Conservation (phyloP, 129 eudicot genomes). For the Chrysanthemum lavandulifolium region DNA sequence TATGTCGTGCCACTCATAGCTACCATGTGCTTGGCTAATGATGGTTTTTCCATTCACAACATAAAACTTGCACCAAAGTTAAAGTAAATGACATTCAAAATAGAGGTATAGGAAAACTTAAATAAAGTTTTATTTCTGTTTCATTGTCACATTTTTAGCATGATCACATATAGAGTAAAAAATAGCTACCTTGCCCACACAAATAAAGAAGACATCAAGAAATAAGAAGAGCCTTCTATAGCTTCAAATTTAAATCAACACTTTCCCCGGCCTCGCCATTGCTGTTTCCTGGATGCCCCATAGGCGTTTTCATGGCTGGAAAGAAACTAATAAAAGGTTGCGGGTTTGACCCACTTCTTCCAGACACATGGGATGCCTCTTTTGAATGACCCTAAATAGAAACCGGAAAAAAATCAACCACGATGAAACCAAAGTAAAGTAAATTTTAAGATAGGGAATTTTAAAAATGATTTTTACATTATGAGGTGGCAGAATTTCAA, state of each 20-base stretch:
- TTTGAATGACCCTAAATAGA: slow-evolving; percentile 36
- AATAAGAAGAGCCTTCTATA: slow-evolving; percentile 35
- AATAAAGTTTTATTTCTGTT: slow-evolving; percentile 21
- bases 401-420: background rate
- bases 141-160: slow-evolving; percentile 23
- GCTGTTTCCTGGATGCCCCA: slow-evolving; percentile 34
- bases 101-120: background rate
- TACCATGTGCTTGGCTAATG: too few species aligned
- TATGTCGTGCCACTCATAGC: background rate
- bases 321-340: slow-evolving; percentile 57
- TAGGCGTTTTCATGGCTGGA: slow-evolving; percentile 42
- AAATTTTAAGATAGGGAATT: background rate
- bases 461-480: slow-evolving; percentile 36
- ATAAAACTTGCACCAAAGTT: slow-evolving; percentile 3
- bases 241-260: slow-evolving; percentile 69
- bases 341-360: slow-evolving; percentile 32
- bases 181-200: slow-evolving; percentile 23
- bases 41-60: background rate
- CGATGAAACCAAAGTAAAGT: background rate
- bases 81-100: background rate
- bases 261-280: slow-evolving; percentile 52
- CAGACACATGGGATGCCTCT: background rate
- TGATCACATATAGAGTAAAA: slow-evolving; percentile 9
- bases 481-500: slow-evolving; percentile 30
- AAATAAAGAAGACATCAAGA: slow-evolving; percentile 17